Evolutionary conservation across 163 green algal genomes (phyloP).

Genomic region (Scenedesmus sp.): DNA sequence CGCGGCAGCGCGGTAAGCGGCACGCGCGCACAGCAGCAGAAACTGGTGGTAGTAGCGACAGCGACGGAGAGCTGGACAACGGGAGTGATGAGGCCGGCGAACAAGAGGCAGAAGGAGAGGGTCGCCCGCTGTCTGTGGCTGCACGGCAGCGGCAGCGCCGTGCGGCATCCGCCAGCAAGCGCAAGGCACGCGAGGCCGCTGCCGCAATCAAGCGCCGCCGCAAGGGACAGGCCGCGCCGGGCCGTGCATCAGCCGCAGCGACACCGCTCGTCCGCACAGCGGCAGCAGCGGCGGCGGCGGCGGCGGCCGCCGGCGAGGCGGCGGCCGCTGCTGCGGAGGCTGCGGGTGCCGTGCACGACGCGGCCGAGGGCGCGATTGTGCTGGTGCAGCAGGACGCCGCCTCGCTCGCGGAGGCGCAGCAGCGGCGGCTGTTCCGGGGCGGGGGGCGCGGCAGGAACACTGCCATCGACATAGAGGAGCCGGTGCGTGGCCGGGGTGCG

Average conservation of each 20-base stretch:
- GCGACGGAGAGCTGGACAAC: not conserved
- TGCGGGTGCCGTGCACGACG: not conserved
- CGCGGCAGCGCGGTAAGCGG: not conserved
- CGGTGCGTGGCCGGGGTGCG: not conserved
- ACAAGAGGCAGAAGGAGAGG: not conserved
- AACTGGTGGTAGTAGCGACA: not conserved
- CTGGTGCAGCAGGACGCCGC: not conserved
- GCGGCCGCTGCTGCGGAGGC: not conserved
- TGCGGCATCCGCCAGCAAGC: not conserved
- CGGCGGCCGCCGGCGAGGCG: not conserved
- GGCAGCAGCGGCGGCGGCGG: not conserved
- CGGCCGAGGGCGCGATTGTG: not conserved
- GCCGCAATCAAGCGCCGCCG: not conserved
- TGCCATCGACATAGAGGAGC: conserved; percentile 36
- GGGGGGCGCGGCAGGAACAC: conserved; percentile 6
- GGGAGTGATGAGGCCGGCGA: not conserved
- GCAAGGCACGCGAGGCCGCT: not conserved
- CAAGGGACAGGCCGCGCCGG: not conserved
- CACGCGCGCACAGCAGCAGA: not conserved
- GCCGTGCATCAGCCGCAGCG: not conserved
- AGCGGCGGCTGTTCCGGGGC: not conserved
- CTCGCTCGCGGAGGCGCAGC: not conserved
- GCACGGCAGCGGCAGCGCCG: not conserved
- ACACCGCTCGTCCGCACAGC: not conserved
- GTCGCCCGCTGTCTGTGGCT: not conserved